phyloP scores from a whole-genome alignment of 2,329 filamentous ascomycete species.

The Conoideocrella luteorostrata region DNA sequence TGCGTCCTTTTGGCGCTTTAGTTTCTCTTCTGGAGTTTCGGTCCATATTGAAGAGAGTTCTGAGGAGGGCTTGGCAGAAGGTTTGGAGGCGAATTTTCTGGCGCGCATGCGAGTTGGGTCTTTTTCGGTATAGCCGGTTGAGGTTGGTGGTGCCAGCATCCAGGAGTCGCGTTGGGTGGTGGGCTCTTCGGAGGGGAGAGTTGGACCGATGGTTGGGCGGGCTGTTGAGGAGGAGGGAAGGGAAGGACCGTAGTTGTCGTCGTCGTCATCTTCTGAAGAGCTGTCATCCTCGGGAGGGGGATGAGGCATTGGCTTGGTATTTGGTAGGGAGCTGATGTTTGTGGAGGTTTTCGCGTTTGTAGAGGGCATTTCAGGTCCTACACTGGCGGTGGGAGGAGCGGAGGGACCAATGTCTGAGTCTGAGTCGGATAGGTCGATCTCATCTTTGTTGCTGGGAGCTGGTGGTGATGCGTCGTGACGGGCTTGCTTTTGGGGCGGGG shows the following conservation, averaged over 20 bases:
- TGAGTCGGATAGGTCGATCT: constrained; percentile 33
- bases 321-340: constrained; percentile 22
- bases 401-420: constrained; percentile 28
- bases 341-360: constrained; percentile 21
- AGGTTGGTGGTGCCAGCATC: constrained; percentile 63
- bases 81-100: constrained; percentile 72
- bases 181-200: constrained; percentile 27
- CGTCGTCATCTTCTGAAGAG: too few species aligned
- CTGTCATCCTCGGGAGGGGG: too few species aligned
- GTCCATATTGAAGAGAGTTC: constrained; percentile 72
- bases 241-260: constrained; percentile 53
- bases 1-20: constrained; percentile 70
- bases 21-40: constrained; percentile 84
- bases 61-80: constrained; percentile 21
- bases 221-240: constrained; percentile 41
- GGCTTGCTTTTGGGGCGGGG: constrained; percentile 5
- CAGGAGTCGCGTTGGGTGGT: constrained; percentile 71
- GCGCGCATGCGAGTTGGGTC: constrained; percentile 80
- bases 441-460: constrained; percentile 18
- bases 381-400: constrained; percentile 19
- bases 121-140: constrained; percentile 50
- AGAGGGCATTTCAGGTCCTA: background rate
- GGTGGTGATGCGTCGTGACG: background rate
- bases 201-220: constrained; percentile 38
- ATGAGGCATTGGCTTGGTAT: constrained; percentile 31